Base-by-base conservation (phyloP, 1,139 yeast species). In the Torulaspora pretoriensis region DNA sequence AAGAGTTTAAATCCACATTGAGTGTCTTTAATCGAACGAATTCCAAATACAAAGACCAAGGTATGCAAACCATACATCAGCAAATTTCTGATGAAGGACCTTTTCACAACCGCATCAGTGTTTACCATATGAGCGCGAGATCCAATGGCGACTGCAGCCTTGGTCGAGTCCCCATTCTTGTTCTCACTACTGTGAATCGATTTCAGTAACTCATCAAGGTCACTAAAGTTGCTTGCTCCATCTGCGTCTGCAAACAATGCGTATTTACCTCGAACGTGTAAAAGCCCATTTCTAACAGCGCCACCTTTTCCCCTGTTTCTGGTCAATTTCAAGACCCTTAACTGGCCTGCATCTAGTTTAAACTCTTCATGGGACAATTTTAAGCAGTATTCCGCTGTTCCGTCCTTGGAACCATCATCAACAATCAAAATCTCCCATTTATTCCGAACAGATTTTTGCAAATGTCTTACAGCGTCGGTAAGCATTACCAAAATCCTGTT, bases 1-100 rank as follows among this genome's bases (percentile, higher is more conserved):
- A 90, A 92, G 68, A 92, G 71, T 66, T 92, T 92, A 71, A 94
- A 92, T 5, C 98, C 98, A 71, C 98, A 92, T 68, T 92, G 98
- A 4, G 98, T 92, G 65, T 92, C 98, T 49, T 83, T 80, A 50
- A 94, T 79, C 8, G 81, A 76, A 53, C 95, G 74, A 39, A 92
- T 87, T 7, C 98, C 98, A 70, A 94, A 92, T 2, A 90, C 70
- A 59, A 69, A 92, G 30, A 92, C 94, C 54, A 94, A 71, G 1
- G 90, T 72, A 62, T 92, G 98, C 51, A 92, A 75, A 5, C 95
- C 90, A 63, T 89, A 85, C 98, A 94, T 94, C 59, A 92, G 73
- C 56, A 89, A 80, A 69, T 92, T 92, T 55, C 98, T 75, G 43
- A 94, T 73, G 52, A 87, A 80, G 1, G 96, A 83, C 55, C 98